Percentiles rank a stretch among this genome's conserved stretches.
These are phyloP conservation scores for Paraphaeosphaeria sporulosa DNA, from an alignment of 2,329 filamentous ascomycete genomes.

Conservation along the genomic window DNA sequence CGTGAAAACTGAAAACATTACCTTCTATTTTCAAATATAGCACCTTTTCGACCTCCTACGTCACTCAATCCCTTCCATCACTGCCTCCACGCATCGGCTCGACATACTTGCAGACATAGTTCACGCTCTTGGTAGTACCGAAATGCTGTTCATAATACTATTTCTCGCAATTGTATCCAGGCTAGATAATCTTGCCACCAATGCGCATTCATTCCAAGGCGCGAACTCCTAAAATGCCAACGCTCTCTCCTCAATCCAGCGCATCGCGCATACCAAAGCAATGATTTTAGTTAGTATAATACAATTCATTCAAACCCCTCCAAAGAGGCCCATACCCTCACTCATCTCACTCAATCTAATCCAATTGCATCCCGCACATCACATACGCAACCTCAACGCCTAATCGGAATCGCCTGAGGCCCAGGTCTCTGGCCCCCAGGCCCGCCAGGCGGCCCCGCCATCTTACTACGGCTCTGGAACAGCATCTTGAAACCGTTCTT, in stretches of 20 bases:
- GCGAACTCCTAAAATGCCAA: neutral
- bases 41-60: too few relatives aligned
- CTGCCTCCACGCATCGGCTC: too few relatives aligned
- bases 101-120: too few relatives aligned
- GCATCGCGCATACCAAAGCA: neutral
- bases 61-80: too few relatives aligned
- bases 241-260: neutral
- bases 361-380: neutral
- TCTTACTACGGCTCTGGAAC: conserved; percentile 52
- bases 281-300: neutral
- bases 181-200: neutral
- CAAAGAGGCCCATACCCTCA: too few relatives aligned
- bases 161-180: conserved; percentile 1
- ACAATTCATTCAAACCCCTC: neutral
- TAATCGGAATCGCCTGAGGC: conserved; percentile 4
- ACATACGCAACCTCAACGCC: neutral
- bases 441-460: neutral
- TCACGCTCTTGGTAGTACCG: too few relatives aligned
- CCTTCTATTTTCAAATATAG: too few relatives aligned
- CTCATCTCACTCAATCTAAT: neutral
- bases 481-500: conserved; percentile 97
- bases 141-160: neutral
- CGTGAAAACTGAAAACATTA: too few relatives aligned
- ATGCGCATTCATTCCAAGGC: neutral
- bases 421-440: neutral